Conservation (phyloP, 306 rosid genomes). For the Begonia masoniana region DNA sequence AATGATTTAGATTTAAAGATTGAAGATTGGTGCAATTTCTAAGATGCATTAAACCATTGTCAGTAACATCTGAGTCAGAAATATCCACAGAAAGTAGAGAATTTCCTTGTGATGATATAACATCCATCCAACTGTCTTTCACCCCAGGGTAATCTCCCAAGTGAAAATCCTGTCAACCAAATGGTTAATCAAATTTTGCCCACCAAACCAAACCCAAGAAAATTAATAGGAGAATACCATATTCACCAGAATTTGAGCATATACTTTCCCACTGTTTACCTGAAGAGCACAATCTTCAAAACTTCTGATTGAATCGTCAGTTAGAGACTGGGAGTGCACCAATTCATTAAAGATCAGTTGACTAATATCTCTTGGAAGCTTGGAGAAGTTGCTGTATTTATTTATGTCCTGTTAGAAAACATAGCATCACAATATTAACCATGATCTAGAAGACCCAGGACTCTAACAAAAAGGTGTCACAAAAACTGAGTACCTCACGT, state of each 20-base stretch:
- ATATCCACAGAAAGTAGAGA: conserved; percentile 82
- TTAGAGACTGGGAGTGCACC: conserved; percentile 40
- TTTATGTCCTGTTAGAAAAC: conserved; percentile 49
- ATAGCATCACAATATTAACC: conserved; percentile 16
- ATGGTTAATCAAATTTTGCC: neutral
- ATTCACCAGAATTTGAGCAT: too few relatives aligned
- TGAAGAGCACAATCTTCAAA: conserved; percentile 92
- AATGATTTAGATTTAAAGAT: conserved; percentile 54
- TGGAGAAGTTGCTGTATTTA: conserved; percentile 34
- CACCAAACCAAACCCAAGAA: too few relatives aligned
- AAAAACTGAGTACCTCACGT: conserved; percentile 34
- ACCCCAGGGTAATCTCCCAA: conserved; percentile 73
- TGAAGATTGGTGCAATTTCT: conserved; percentile 61
- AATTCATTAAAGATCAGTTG: conserved; percentile 73
- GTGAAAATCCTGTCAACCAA: conserved; percentile 53
- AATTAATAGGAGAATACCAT: too few relatives aligned
- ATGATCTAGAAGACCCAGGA: conserved; percentile 1
- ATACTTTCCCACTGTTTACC: conserved; percentile 23
- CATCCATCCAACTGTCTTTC: conserved; percentile 79
- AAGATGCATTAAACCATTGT: conserved; percentile 58
- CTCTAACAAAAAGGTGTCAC: conserved; percentile 2
- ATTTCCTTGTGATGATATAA: conserved; percentile 75
- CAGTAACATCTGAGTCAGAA: conserved; percentile 73
- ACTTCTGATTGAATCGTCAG: conserved; percentile 32
- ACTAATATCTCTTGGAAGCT: conserved; percentile 82